Conservation (phyloP, 805 yeast species). For the Saturnispora zaruensis region DNA sequence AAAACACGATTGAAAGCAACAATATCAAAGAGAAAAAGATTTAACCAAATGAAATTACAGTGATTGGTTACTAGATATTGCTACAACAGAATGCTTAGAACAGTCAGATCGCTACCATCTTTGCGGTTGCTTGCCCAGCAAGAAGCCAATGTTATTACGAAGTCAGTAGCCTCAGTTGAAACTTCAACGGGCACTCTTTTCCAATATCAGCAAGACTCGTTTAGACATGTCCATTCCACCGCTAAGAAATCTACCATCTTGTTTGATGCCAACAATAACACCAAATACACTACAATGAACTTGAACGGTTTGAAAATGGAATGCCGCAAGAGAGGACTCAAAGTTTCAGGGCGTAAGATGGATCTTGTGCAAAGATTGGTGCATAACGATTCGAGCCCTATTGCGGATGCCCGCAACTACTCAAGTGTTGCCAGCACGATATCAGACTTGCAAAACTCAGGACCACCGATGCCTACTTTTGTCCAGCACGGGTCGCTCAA, state of each 20-base stretch:
- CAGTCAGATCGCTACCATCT: slow-evolving; percentile 28
- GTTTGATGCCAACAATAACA: slow-evolving; percentile 18
- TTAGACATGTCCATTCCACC: slow-evolving; percentile 29
- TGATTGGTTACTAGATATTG: not conserved
- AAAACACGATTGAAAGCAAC: not conserved
- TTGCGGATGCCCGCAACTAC: slow-evolving; percentile 9
- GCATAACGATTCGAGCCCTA: slow-evolving; percentile 9
- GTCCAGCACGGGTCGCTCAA: slow-evolving; percentile 5
- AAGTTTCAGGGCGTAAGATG: slow-evolving; percentile 51
- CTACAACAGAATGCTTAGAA: slow-evolving; percentile 23
- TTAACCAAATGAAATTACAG: not conserved
- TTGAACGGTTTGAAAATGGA: slow-evolving; percentile 48
- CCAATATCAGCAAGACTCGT: slow-evolving; percentile 5
- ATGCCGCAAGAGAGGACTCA: slow-evolving; percentile 51
- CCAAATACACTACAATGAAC: slow-evolving; percentile 35
- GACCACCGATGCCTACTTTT: not conserved
- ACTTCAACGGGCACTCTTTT: slow-evolving; percentile 14
- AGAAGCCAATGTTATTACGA: slow-evolving; percentile 11
- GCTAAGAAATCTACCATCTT: slow-evolving; percentile 26
- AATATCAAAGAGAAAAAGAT: not conserved
- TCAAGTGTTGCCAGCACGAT: not conserved
- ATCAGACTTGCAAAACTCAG: not conserved
- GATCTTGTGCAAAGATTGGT: slow-evolving; percentile 40
- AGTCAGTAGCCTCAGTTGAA: slow-evolving; percentile 1
- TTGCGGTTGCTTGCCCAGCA: slow-evolving; percentile 25